Base-by-base conservation (phyloP, 73 alveolate genomes). In the Paramecium octaurelia region DNA sequence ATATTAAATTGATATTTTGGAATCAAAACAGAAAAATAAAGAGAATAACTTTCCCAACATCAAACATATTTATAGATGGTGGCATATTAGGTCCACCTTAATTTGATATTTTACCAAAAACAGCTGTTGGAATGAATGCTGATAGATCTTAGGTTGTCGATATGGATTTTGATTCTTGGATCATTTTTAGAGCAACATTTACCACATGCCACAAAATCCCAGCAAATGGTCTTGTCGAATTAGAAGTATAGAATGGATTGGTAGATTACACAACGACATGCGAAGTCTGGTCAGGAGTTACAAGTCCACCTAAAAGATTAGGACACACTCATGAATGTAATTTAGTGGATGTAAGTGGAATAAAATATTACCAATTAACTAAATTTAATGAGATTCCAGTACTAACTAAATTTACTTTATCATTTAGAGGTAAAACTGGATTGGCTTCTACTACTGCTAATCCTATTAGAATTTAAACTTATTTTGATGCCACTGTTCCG, bases 111-210 rank as follows among this genome's bases (percentile, higher is more conserved):
- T 36, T 71, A 71, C 86, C 86, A 18, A 10, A 71, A 71, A 34
- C 60, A 4, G 2, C 34, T 12, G 83, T 60, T 2, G 50, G 86
- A 36, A 34, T 71, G 59, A 29, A 29, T 71, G 60, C 86, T 2
- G 58, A 71, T 71, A 71, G 86, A 71, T 36, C 58, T 12, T 21
- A 71, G n/a, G 60, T 58, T 11, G 16, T 18, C 2, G 86, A 71
- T 71, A 71, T 31, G 60, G 86, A 71, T 36, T 71, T 71, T 31
- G 86, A 71, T 71, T 71, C 86, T 12, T 71, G 86, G 86, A 36
- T 71, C 20, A 71, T 71, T 12, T 71, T 71, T 34, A 34, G 58
- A 71, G 86, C 58, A 34, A 29, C 50, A 71, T 71, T 71, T 36
- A 27, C 36, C 0, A 71, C 86, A 10, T 71, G 86, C 35, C 86